phyloP scores from a whole-genome alignment of 805 yeast genomes.

The Zygosaccharomyces gambellarensis region DNA sequence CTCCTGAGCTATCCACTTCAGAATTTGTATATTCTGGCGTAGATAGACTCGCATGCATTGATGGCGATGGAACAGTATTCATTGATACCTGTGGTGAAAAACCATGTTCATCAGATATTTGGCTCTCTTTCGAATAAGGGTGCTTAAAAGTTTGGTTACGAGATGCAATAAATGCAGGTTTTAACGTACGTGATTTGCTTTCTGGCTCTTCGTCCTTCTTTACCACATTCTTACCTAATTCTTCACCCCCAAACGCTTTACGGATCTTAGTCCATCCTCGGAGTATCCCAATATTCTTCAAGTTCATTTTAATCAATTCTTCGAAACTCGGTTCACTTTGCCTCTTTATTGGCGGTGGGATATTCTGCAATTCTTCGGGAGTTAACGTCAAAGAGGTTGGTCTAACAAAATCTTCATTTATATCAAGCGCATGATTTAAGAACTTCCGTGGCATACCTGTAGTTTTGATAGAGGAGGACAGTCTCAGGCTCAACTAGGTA shows the following conservation, averaged over 20 bases:
- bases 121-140: background rate
- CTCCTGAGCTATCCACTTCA: constrained; percentile 24
- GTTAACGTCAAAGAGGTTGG: constrained; percentile 32
- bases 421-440: constrained; percentile 28
- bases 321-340: background rate
- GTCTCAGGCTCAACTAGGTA: background rate
- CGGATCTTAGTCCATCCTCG: background rate
- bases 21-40: constrained; percentile 25
- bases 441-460: constrained; percentile 29
- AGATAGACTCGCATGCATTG: constrained; percentile 17
- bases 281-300: constrained; percentile 18
- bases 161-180: background rate
- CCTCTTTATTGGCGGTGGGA: constrained; percentile 19
- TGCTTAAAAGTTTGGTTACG: background rate
- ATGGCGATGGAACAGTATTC: constrained; percentile 10
- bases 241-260: background rate
- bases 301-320: constrained; percentile 14
- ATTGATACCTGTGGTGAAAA: constrained; percentile 2
- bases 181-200: background rate
- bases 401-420: constrained; percentile 26
- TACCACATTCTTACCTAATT: background rate
- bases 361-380: constrained; percentile 22
- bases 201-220: background rate
- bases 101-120: background rate
- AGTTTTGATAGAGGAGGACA: background rate